A percentile compares a stretch with the other conserved stretches of the same genome.
Conservation (phyloP, 228 moss, liverwort and hornwort genomes). For the Sphagnum fallax region DNA sequence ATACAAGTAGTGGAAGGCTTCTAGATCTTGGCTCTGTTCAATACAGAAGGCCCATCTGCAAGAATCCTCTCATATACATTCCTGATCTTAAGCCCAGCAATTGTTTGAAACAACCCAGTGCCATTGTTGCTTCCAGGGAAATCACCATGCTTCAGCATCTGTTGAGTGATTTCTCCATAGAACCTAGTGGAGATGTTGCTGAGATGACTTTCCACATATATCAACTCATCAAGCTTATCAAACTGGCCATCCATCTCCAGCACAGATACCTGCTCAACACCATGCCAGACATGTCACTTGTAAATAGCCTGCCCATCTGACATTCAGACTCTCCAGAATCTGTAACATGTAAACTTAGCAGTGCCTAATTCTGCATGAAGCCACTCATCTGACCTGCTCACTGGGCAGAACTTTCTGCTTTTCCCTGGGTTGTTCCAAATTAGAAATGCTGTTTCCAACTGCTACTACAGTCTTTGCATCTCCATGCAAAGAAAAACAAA, state of each 20-base stretch:
- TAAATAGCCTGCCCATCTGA: too few relatives aligned
- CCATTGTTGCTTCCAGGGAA: constrained; percentile 98
- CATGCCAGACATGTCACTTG: not conserved
- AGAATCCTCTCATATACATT: constrained; percentile 75
- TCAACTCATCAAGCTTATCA: constrained; percentile 94
- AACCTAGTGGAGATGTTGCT: constrained; percentile 99
- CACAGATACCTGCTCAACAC: constrained; percentile 52
- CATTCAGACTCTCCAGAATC: too few relatives aligned
- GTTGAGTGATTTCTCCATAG: constrained; percentile 96
- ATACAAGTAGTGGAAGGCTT: constrained; percentile 11
- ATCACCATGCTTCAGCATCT: constrained; percentile 96
- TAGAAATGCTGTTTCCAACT: too few relatives aligned
- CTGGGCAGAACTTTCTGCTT: too few relatives aligned
- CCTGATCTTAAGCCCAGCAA: constrained; percentile 92
- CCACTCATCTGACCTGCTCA: too few relatives aligned
- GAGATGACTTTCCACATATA: constrained; percentile 93
- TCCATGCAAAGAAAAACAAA: too few relatives aligned
- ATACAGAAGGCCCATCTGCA: constrained; percentile 18
- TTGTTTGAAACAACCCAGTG: constrained; percentile 93
- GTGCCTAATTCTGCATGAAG: too few relatives aligned
- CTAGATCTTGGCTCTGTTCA: constrained; percentile 53
- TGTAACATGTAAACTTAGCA: too few relatives aligned
- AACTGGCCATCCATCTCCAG: constrained; percentile 99
- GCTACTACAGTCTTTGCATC: too few relatives aligned
- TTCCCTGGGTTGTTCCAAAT: too few relatives aligned